These are phyloP conservation scores for Colletotrichum aenigma DNA, from an alignment of 2,329 filamentous ascomycete genomes.

Conservation along the genomic window DNA sequence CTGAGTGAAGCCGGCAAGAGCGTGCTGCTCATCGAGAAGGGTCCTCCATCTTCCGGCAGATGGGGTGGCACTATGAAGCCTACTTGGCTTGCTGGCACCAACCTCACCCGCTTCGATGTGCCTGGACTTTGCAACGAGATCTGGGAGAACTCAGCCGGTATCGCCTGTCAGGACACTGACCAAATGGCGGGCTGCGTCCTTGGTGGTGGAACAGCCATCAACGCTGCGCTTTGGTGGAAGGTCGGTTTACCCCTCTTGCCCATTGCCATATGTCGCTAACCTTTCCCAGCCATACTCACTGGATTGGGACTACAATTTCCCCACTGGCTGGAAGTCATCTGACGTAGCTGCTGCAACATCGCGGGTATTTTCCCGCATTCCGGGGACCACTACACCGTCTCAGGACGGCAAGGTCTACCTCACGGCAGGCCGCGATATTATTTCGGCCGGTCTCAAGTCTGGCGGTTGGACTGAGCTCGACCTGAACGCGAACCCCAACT, in stretches of 20 bases:
- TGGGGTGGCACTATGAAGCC: slow-evolving; percentile 68
- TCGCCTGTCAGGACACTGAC: slow-evolving; percentile 72
- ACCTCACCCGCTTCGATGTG: slow-evolving; percentile 73
- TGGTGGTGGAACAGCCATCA: slow-evolving; percentile 70
- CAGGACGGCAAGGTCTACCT: slow-evolving; percentile 69
- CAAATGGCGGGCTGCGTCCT: slow-evolving; percentile 76
- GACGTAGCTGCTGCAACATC: slow-evolving; percentile 65
- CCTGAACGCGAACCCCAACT: slow-evolving; percentile 61
- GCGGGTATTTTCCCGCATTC: slow-evolving; percentile 72
- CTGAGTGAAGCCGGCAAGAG: slow-evolving; percentile 68
- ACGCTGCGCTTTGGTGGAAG: slow-evolving; percentile 73
- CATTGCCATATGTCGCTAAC: not conserved
- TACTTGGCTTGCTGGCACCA: slow-evolving; percentile 64
- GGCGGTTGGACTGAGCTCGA: slow-evolving; percentile 68
- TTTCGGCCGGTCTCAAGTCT: slow-evolving; percentile 61
- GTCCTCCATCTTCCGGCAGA: slow-evolving; percentile 65
- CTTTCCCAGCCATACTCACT: slow-evolving; percentile 53
- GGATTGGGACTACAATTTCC: slow-evolving; percentile 78
- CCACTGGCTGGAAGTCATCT: slow-evolving; percentile 69
- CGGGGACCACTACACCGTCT: slow-evolving; percentile 70
- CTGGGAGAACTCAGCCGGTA: slow-evolving; percentile 65
- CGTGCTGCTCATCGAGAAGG: slow-evolving; percentile 67
- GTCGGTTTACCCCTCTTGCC: slow-evolving; percentile 29
- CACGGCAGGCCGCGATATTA: slow-evolving; percentile 68
- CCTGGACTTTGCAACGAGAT: slow-evolving; percentile 76